These are phyloP conservation scores for Coleophoma eucalyptorum DNA, from an alignment of 2,329 filamentous ascomycete species.

Conservation along the genomic window DNA sequence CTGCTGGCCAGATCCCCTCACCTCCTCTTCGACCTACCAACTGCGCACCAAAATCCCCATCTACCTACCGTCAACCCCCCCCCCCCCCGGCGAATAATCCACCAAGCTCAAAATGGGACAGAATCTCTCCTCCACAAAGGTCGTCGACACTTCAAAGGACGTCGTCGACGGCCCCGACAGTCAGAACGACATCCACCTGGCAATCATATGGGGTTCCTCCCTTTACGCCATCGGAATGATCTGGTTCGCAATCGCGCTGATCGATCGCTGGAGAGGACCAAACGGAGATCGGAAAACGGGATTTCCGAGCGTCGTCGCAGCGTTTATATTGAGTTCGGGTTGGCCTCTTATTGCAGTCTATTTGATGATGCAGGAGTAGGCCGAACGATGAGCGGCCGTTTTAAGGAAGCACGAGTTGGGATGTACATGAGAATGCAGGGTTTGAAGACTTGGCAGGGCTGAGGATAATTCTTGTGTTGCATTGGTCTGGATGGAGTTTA, in stretches of 20 bases:
- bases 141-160: conserved; percentile 2
- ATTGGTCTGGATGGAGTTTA: too few relatives aligned
- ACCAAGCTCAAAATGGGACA: conserved; percentile 3
- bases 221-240: conserved; percentile 6
- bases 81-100: too few relatives aligned
- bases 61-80: too few relatives aligned
- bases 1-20: too few relatives aligned
- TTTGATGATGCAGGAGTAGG: too few relatives aligned
- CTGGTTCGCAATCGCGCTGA: conserved; percentile 2
- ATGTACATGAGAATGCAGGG: too few relatives aligned
- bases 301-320: conserved; percentile 1
- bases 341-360: conserved; percentile 6
- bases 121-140: background rate
- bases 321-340: conserved; percentile 1
- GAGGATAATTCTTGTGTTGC: too few relatives aligned
- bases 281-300: conserved; percentile 1
- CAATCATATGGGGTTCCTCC: background rate
- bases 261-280: conserved; percentile 8
- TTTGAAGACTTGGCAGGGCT: too few relatives aligned
- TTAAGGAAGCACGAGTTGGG: too few relatives aligned
- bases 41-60: too few relatives aligned
- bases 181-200: background rate
- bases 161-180: conserved; percentile 1
- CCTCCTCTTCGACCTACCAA: too few relatives aligned
- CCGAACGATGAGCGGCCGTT: too few relatives aligned